Evolutionary conservation across 345 rosid species (phyloP).

Genomic region (Boechera stricta): DNA sequence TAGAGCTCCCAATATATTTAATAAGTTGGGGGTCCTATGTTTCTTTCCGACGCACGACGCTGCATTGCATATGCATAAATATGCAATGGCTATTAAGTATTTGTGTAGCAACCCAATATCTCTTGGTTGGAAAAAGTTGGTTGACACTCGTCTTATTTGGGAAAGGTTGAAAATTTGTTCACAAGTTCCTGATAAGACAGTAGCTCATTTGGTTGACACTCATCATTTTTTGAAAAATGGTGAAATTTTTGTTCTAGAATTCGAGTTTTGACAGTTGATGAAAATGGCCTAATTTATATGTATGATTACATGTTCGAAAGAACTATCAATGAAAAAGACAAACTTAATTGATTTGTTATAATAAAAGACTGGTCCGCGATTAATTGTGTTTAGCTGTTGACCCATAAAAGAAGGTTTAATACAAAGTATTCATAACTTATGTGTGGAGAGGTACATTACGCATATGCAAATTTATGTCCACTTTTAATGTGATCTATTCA

Average conservation of each 20-base stretch:
- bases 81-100: slow-evolving; percentile 3
- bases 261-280: slow-evolving; percentile 14
- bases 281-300: slow-evolving; percentile 6
- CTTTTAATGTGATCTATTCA: slow-evolving; percentile 21
- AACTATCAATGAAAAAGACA: neutral
- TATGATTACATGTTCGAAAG: neutral
- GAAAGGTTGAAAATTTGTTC: slow-evolving; percentile 38
- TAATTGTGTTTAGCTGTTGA: slow-evolving; percentile 11
- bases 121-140: slow-evolving; percentile 39
- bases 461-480: slow-evolving; percentile 8
- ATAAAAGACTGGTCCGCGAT: neutral
- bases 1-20: slow-evolving; percentile 10
- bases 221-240: slow-evolving; percentile 4
- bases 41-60: slow-evolving; percentile 35
- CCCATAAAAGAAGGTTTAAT: slow-evolving; percentile 2
- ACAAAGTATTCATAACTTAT: neutral
- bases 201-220: slow-evolving; percentile 28
- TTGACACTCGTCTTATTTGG: slow-evolving; percentile 41
- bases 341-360: neutral
- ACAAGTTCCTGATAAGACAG: slow-evolving; percentile 29
- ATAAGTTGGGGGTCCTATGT: slow-evolving; percentile 25
- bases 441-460: slow-evolving; percentile 24
- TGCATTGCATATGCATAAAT: neutral
- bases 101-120: slow-evolving; percentile 34
- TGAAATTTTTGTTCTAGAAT: neutral